These are phyloP conservation scores for Anaeramoeba ignava DNA, from an alignment of 78 protist species.

Conservation along the genomic window DNA sequence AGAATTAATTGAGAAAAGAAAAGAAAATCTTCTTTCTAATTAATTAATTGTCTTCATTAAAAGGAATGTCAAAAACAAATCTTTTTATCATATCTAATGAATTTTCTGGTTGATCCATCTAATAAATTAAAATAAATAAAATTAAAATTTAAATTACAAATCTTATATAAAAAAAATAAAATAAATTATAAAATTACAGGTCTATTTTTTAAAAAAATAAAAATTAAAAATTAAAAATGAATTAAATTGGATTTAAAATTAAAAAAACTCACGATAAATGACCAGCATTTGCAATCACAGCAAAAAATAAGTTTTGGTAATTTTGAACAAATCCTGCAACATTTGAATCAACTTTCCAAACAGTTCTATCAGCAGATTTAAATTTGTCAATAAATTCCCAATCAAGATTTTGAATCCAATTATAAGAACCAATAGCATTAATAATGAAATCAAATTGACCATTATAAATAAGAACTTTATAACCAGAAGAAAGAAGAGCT, in stretches of 20 bases:
- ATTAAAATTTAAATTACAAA: too few species aligned
- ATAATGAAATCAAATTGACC: not conserved
- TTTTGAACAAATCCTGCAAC: not conserved
- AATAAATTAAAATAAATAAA: too few species aligned
- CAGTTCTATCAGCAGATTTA: not conserved
- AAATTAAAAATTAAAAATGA: too few species aligned
- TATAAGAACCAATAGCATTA: not conserved
- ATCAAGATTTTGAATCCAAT: not conserved
- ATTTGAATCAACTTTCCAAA: not conserved
- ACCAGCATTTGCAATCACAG: not conserved
- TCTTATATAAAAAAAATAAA: too few species aligned
- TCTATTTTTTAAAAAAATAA: too few species aligned
- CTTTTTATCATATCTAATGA: not conserved
- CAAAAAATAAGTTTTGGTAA: not conserved
- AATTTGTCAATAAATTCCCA: not conserved
- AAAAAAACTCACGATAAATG: too few species aligned
- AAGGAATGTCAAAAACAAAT: not conserved
- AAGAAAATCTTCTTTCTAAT: too few species aligned
- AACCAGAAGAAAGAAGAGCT: not conserved
- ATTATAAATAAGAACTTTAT: not conserved
- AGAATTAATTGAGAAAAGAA: too few species aligned
- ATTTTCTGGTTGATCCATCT: slow-evolving; percentile 1
- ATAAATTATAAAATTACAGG: too few species aligned
- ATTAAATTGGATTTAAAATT: too few species aligned
- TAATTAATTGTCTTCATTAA: too few species aligned